Conservation (phyloP, 495 filamentous ascomycete genomes). For the Jackrogersella minutella region DNA sequence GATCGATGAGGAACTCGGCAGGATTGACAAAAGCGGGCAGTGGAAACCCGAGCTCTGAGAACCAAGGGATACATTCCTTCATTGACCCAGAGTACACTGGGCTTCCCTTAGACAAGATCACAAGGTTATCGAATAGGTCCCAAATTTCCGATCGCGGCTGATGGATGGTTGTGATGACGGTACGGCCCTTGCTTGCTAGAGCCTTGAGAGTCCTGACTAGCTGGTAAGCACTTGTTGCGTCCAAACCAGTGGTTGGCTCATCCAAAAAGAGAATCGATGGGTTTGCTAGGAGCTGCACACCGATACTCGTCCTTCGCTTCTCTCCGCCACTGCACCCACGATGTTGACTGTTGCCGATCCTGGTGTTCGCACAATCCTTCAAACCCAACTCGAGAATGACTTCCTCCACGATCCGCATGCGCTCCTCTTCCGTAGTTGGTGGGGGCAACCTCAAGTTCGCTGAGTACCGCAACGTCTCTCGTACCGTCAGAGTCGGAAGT, state of each 20-base stretch:
- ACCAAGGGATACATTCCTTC: constrained; percentile 63
- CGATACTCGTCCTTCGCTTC: constrained; percentile 75
- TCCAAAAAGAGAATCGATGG: constrained; percentile 78
- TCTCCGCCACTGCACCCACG: constrained; percentile 80
- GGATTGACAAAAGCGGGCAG: constrained; percentile 76
- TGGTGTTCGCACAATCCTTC: constrained; percentile 76
- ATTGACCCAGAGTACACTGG: constrained; percentile 69
- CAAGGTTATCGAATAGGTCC: constrained; percentile 73
- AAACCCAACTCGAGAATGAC: constrained; percentile 76
- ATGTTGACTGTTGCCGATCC: constrained; percentile 71
- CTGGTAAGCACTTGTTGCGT: constrained; percentile 79
- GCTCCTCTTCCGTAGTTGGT: constrained; percentile 64
- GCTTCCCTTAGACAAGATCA: constrained; percentile 68
- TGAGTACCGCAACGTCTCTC: constrained; percentile 74
- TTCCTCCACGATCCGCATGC: constrained; percentile 69
- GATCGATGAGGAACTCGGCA: constrained; percentile 75
- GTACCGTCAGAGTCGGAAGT: constrained; percentile 73
- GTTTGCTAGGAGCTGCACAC: constrained; percentile 77
- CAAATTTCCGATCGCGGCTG: constrained; percentile 79
- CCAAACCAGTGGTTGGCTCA: constrained; percentile 78
- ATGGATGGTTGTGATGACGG: constrained; percentile 76
- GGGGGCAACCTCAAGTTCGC: constrained; percentile 74
- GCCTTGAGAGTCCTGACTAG: constrained; percentile 72
- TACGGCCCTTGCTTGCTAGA: constrained; percentile 71
- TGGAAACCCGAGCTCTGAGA: constrained; percentile 61